phyloP scores from a whole-genome alignment of 306 rosid species.

The Argentina anserina region DNA sequence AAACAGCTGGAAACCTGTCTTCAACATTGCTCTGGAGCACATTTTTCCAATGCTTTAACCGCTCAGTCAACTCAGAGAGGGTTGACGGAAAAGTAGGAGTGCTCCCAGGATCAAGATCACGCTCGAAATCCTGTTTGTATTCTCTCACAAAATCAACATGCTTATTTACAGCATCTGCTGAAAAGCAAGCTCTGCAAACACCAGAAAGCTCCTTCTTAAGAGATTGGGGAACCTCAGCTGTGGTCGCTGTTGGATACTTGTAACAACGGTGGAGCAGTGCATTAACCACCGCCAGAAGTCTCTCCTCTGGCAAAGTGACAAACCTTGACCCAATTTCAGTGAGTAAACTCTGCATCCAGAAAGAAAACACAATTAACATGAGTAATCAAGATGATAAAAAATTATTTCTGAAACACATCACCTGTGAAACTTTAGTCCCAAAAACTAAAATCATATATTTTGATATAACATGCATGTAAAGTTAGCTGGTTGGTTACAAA shows the following conservation, averaged over 20 bases:
- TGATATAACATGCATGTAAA: not conserved
- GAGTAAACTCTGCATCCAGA: slow-evolving; percentile 59
- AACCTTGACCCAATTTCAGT: slow-evolving; percentile 98
- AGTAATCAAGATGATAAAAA: slow-evolving; percentile 3
- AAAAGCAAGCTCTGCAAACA: slow-evolving; percentile 99
- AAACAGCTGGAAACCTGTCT: slow-evolving; percentile 95
- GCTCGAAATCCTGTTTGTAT: slow-evolving; percentile 94
- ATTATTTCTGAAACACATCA: not conserved
- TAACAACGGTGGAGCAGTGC: slow-evolving; percentile 99
- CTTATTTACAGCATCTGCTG: slow-evolving; percentile 94
- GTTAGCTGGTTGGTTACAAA: not conserved
- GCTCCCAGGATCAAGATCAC: slow-evolving; percentile 99
- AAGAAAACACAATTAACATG: slow-evolving; percentile 15
- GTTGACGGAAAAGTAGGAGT: slow-evolving; percentile 85
- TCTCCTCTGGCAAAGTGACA: slow-evolving; percentile 98
- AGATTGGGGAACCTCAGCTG: slow-evolving; percentile 99
- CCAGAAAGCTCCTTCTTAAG: slow-evolving; percentile 98
- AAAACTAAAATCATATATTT: not conserved
- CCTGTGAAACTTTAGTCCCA: not conserved
- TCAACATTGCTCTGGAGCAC: slow-evolving; percentile 97
- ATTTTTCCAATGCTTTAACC: slow-evolving; percentile 96
- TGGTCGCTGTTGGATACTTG: slow-evolving; percentile 98
- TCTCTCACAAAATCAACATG: slow-evolving; percentile 99
- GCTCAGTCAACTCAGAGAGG: slow-evolving; percentile 87
- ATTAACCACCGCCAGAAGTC: slow-evolving; percentile 96